Conservation (phyloP, 1,139 yeast species). For the Debaryomyces coudertii region DNA sequence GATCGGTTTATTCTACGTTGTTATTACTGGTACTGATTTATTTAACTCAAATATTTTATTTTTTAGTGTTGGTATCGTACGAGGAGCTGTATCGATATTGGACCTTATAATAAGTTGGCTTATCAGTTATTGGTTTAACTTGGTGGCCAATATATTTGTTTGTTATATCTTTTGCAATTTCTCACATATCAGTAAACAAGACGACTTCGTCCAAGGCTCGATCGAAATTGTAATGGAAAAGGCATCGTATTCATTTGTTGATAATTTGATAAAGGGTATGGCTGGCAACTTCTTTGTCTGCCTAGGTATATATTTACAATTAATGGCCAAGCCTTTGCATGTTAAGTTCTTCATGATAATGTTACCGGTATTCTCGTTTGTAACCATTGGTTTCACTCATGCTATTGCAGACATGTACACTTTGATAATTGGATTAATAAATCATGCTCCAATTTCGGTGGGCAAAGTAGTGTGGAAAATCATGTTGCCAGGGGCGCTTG, state of each 20-base stretch:
- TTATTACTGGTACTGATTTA: slow-evolving; percentile 71
- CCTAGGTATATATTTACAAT: slow-evolving; percentile 71
- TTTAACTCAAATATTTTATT: slow-evolving; percentile 73
- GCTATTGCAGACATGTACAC: slow-evolving; percentile 81
- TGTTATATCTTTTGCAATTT: slow-evolving; percentile 62
- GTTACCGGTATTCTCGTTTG: slow-evolving; percentile 74
- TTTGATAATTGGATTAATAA: slow-evolving; percentile 64
- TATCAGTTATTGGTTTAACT: slow-evolving; percentile 68
- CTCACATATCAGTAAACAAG: slow-evolving; percentile 49
- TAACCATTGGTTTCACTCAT: slow-evolving; percentile 73
- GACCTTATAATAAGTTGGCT: slow-evolving; percentile 69
- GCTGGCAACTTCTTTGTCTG: slow-evolving; percentile 80
- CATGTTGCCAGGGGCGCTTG: slow-evolving; percentile 66
- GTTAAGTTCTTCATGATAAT: slow-evolving; percentile 68
- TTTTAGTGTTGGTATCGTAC: slow-evolving; percentile 65
- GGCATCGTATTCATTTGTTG: slow-evolving; percentile 50
- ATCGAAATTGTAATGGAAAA: slow-evolving; percentile 50
- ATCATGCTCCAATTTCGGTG: slow-evolving; percentile 63
- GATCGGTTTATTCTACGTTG: slow-evolving; percentile 73
- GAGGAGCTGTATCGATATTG: slow-evolving; percentile 67
- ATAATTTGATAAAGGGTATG: slow-evolving; percentile 64
- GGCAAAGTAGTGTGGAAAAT: slow-evolving; percentile 73
- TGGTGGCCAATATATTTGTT: slow-evolving; percentile 66
- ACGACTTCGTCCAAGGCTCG: slow-evolving; percentile 49
- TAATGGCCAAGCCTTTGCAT: slow-evolving; percentile 80